Evolutionary conservation across 371 early-diverging fungal genomes (phyloP).

Genomic region (Mucor saturninus): DNA sequence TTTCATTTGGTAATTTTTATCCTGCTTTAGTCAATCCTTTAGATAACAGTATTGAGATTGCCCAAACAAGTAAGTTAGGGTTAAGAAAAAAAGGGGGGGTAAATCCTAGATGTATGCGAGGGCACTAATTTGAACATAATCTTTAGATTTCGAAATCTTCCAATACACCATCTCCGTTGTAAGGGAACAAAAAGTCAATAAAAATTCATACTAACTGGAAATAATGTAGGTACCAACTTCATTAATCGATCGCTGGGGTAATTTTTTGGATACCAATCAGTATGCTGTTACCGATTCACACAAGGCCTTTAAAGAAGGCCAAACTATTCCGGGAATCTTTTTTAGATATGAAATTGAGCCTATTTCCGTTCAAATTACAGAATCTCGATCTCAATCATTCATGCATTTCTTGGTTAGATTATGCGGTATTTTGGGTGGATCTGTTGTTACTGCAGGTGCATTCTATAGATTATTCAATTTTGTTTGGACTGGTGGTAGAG

Average conservation of each 20-base stretch:
- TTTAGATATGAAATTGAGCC: constrained; percentile 94
- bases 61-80: constrained; percentile 55
- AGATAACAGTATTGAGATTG: constrained; percentile 75
- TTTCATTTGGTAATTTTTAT: constrained; percentile 88
- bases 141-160: constrained; percentile 71
- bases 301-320: constrained; percentile 49
- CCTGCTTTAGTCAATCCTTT: constrained; percentile 88
- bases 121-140: not conserved
- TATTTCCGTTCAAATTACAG: constrained; percentile 80
- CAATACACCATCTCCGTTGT: constrained; percentile 81
- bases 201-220: not conserved
- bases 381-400: constrained; percentile 60
- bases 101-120: not conserved
- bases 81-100: not conserved
- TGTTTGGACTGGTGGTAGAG: constrained; percentile 46
- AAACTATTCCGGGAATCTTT: constrained; percentile 70
- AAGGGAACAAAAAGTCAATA: not conserved
- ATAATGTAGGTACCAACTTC: constrained; percentile 75
- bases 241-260: constrained; percentile 65
- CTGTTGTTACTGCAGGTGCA: constrained; percentile 68
- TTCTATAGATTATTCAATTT: constrained; percentile 47
- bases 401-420: constrained; percentile 81
- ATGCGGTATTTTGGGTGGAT: constrained; percentile 89
- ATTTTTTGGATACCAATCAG: constrained; percentile 80
- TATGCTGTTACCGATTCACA: constrained; percentile 89